Conservation (phyloP, 1,139 yeast genomes). For the Tardiomyces blankii region DNA sequence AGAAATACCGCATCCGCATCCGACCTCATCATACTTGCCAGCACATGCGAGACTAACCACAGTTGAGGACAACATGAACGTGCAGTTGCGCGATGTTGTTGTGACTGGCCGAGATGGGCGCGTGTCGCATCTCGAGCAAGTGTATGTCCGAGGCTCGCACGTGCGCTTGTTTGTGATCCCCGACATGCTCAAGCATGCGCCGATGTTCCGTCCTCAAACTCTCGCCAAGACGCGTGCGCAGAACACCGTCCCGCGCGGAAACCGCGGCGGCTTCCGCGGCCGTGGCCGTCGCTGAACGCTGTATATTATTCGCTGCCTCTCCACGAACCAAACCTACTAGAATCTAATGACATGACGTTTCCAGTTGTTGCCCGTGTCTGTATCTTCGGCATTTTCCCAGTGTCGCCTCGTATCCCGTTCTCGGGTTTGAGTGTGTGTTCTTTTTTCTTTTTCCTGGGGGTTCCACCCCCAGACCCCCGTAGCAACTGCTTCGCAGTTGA, state of each 20-base stretch:
- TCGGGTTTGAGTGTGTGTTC: too few relatives aligned
- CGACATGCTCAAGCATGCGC: conserved; percentile 75
- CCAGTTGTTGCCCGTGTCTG: too few relatives aligned
- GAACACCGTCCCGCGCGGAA: neutral
- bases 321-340: too few relatives aligned
- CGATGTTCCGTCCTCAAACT: conserved; percentile 50
- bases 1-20: too few relatives aligned
- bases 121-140: conserved; percentile 70
- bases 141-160: conserved; percentile 86
- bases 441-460: too few relatives aligned
- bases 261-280: neutral
- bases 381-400: too few relatives aligned
- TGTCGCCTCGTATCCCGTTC: too few relatives aligned
- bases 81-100: conserved; percentile 73
- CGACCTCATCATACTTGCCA: too few relatives aligned
- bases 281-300: neutral
- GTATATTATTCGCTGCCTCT: neutral
- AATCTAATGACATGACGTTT: too few relatives aligned
- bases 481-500: too few relatives aligned
- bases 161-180: conserved; percentile 79
- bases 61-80: conserved; percentile 85
- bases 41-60: conserved; percentile 1
- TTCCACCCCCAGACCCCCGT: too few relatives aligned
- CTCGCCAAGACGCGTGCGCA: conserved; percentile 32
- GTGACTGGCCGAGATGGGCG: conserved; percentile 69